Conservation (phyloP, 2,329 filamentous ascomycete genomes). For the Clonostachys solani region DNA sequence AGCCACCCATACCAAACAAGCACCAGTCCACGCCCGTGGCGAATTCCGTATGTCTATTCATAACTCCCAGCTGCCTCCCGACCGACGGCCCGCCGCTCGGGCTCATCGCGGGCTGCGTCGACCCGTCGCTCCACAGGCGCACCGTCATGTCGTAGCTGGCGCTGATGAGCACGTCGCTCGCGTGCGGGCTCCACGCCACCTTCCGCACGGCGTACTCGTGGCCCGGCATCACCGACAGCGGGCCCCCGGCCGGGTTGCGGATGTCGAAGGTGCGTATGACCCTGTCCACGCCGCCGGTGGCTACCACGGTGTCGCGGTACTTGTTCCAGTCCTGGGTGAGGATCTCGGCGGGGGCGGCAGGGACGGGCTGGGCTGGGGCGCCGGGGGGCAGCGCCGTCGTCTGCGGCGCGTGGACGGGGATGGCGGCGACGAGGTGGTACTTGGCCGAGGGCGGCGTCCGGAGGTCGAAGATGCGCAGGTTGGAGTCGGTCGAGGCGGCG, state of each 20-base stretch:
- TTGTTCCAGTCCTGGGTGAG: slow-evolving; percentile 99
- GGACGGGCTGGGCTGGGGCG: slow-evolving; percentile 41
- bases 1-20: slow-evolving; percentile 89
- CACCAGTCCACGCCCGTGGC: slow-evolving; percentile 98
- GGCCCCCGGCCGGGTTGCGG: slow-evolving; percentile 67
- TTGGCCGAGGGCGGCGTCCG: slow-evolving; percentile 79
- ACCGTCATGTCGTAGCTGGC: slow-evolving; percentile 99
- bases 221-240: slow-evolving; percentile 70
- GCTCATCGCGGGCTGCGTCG: slow-evolving; percentile 29
- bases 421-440: slow-evolving; percentile 79
- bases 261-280: slow-evolving; percentile 89
- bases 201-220: slow-evolving; percentile 89
- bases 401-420: slow-evolving; percentile 71
- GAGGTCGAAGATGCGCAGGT: slow-evolving; percentile 87
- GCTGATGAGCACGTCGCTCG: slow-evolving; percentile 81
- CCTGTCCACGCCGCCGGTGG: slow-evolving; percentile 85
- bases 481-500: slow-evolving; percentile 83
- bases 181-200: slow-evolving; percentile 88
- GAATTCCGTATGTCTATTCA: slow-evolving; percentile 94
- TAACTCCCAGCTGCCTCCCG: slow-evolving; percentile 74
- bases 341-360: slow-evolving; percentile 75
- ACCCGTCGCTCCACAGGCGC: slow-evolving; percentile 82
- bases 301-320: slow-evolving; percentile 80
- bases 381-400: slow-evolving; percentile 18
- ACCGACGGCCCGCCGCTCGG: slow-evolving; percentile 32